Evolutionary conservation across 2,329 filamentous ascomycete genomes (phyloP).

Genomic region (Pseudogymnoascus sp.): DNA sequence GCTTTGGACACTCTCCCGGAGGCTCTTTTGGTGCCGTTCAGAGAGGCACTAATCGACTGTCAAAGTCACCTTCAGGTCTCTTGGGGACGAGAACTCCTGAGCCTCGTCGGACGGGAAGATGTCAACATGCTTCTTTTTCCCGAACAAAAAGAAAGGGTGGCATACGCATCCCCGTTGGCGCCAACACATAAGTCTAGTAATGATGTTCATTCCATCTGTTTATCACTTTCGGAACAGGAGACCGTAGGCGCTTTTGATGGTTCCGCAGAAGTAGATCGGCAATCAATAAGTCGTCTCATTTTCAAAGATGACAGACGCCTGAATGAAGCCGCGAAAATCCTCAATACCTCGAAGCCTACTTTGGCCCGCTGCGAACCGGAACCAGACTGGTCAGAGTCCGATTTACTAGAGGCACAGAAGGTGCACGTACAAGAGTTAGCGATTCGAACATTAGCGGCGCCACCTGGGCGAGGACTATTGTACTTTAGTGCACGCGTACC

Average conservation of each 20-base stretch:
- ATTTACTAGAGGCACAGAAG: constrained; percentile 87
- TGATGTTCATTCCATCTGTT: constrained; percentile 73
- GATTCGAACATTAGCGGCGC: constrained; percentile 78
- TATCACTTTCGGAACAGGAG: constrained; percentile 49
- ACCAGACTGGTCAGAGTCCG: constrained; percentile 73
- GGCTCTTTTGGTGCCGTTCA: constrained; percentile 68
- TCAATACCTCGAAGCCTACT: constrained; percentile 78
- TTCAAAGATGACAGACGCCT: constrained; percentile 89
- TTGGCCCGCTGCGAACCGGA: constrained; percentile 68
- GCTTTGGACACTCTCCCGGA: constrained; percentile 80
- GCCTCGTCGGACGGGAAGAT: constrained; percentile 74
- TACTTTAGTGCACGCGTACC: constrained; percentile 84
- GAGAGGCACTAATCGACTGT: constrained; percentile 76
- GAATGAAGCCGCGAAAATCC: constrained; percentile 71
- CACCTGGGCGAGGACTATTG: constrained; percentile 76
- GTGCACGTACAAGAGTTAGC: constrained; percentile 80
- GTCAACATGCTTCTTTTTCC: constrained; percentile 57
- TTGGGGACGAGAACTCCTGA: constrained; percentile 65
- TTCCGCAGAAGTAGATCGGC: constrained; percentile 73
- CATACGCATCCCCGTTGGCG: constrained; percentile 30
- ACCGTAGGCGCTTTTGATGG: constrained; percentile 60
- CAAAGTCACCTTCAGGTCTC: constrained; percentile 71
- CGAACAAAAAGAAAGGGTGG: constrained; percentile 30
- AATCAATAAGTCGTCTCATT: constrained; percentile 73
- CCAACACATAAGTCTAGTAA: constrained; percentile 59